A percentile compares a stretch with the other conserved stretches of the same genome.
Evolutionary conservation across 768 basidiomycete genomes (phyloP).

Genomic region (Coprinopsis cinerea): DNA sequence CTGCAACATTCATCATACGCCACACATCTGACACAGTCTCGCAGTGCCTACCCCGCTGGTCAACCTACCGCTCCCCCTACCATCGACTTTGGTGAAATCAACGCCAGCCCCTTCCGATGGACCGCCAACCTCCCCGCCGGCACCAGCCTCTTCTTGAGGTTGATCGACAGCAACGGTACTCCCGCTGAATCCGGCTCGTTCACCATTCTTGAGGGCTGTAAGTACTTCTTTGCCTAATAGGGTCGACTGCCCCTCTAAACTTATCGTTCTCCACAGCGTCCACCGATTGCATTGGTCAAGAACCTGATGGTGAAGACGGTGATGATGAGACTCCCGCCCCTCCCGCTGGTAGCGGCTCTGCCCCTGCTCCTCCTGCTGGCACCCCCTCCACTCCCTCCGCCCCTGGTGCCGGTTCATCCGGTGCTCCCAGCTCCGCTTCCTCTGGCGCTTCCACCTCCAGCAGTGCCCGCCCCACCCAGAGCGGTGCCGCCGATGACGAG

Average conservation of each 20-base stretch:
- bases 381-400: conserved; percentile 2
- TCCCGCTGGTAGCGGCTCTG: conserved; percentile 1
- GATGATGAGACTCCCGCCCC: not conserved
- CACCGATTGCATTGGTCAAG: conserved; percentile 17
- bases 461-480: conserved; percentile 7
- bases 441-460: conserved; percentile 6
- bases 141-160: conserved; percentile 18
- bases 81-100: conserved; percentile 18
- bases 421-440: conserved; percentile 1
- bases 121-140: conserved; percentile 19
- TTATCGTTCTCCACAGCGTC: conserved; percentile 14
- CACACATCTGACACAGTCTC: not conserved
- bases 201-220: conserved; percentile 17
- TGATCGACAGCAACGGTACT: conserved; percentile 20
- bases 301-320: not conserved
- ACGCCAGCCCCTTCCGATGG: conserved; percentile 21
- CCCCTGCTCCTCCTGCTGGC: conserved; percentile 1
- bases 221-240: conserved; percentile 2
- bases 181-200: conserved; percentile 23
- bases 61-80: conserved; percentile 20
- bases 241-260: not conserved
- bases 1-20: not conserved
- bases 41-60: conserved; percentile 20
- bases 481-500: conserved; percentile 10
- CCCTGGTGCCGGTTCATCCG: conserved; percentile 3